These are phyloP conservation scores for Pterula multifida DNA, from an alignment of 1,284 basidiomycete species.

Conservation along the genomic window DNA sequence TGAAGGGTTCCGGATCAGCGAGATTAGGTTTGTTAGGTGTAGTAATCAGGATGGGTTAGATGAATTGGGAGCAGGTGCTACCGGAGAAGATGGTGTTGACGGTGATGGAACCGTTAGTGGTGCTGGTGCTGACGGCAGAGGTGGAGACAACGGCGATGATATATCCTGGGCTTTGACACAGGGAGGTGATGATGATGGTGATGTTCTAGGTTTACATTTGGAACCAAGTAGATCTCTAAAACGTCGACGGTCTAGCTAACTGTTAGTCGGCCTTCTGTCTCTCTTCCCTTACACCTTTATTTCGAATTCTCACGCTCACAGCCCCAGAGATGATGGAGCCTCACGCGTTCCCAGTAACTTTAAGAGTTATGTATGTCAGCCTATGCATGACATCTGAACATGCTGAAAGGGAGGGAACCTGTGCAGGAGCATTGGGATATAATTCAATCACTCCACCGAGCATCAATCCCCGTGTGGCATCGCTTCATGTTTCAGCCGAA, in stretches of 20 bases:
- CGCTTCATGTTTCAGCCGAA: too few relatives aligned
- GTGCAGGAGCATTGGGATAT: too few relatives aligned
- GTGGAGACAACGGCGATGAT: constrained; percentile 2
- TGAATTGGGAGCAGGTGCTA: too few relatives aligned
- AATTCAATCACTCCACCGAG: too few relatives aligned
- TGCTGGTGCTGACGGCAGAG: not conserved
- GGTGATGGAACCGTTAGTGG: not conserved
- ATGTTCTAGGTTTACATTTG: not conserved
- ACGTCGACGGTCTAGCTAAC: not conserved
- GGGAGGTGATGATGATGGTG: not conserved
- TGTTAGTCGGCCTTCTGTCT: not conserved
- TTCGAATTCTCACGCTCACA: not conserved
- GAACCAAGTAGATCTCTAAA: not conserved
- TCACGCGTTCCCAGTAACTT: too few relatives aligned
- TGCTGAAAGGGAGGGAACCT: too few relatives aligned
- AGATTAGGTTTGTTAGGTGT: constrained; percentile 32
- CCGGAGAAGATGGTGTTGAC: constrained; percentile 4
- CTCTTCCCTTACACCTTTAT: not conserved
- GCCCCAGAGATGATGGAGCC: too few relatives aligned
- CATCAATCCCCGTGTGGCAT: too few relatives aligned
- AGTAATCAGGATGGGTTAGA: not conserved
- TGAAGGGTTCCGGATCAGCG: constrained; percentile 32
- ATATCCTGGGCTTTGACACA: constrained; percentile 10
- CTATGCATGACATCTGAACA: too few relatives aligned
- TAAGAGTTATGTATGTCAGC: too few relatives aligned